Base-by-base conservation (phyloP, 164 flowering plant genomes). In the Annona squamosa region DNA sequence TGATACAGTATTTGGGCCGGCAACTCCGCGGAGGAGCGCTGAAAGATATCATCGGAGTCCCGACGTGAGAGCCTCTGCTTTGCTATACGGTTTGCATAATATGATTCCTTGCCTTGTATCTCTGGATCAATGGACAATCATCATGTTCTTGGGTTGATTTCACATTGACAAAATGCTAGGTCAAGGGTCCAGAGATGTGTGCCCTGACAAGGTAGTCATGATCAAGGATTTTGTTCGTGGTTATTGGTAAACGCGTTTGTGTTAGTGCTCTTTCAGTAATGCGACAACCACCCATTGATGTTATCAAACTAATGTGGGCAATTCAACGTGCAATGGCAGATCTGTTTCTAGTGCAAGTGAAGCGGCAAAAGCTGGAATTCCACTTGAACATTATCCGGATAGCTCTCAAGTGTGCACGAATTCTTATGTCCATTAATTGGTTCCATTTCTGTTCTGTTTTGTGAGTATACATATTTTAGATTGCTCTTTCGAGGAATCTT, bases 301-400 rank as follows among this genome's bases (percentile, higher is more conserved):
- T 42, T 66, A 46, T 69, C 3, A 7, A 48, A 48, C 16, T 69
- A 43, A 43, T 43, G 47, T n/a, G 66, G 37, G 48, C 19, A n/a
- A 5, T 48, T 48, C 65, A 45, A 76, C 70, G 45, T 66, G 67
- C 62, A 70, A 48, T 43, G 6, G 3, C 86, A 89, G 93, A 84
- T 86, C 90, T 72, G 72, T 81, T 48, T 72, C 78, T 45, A 82
- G 87, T 82, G 93, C 90, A 52, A 86, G 85, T 81, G 90, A 88
- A 76, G 93, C 93, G 73, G 90, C 89, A 56, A 82, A 84, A 79
- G 88, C 85, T n/a, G 91, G 93, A 75, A 84, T 89, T 57, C 93
- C 90, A 18, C 74, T 89, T 79, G 85, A 79, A 65, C 72, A 78
- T 2, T 81, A 81, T 52, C 71, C 73, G 74, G 83, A 83, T 63